Evolutionary conservation across 257 asterid species (phyloP), one percentile per base, ranked within the genome.

Genomic region (Scutellaria baicalensis): DNA sequence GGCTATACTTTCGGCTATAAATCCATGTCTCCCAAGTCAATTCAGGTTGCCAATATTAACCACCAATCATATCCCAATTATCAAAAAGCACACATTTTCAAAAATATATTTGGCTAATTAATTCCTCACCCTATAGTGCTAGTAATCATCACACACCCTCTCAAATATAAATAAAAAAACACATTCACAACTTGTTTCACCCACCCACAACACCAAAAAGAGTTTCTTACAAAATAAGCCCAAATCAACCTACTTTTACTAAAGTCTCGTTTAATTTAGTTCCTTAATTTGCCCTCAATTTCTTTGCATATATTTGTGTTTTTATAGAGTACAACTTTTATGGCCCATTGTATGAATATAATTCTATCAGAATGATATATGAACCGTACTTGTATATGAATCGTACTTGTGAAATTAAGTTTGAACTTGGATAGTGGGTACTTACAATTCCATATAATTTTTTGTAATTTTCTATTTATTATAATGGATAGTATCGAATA

Each of bases 61-160:
- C 16, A 55, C 72, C 82, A 89, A 87, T 89, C 90, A 89, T 87
- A 64, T 67, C 72, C 57, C 73, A 78, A 86, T 89, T 59, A 84
- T 83, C 73, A 70, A 74, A 36, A 18, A 52, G 51, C 77, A 21
- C 78, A 71, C 51, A 39, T 38, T 64, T 55, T 67, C 52, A 48
- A 70, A 64, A 31, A 20, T 55, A 20, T 55, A 1, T 42, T 43
- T 38, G 45, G 70, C 60, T 55, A 64, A 64, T 40, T 50, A 14
- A 5, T 56, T 23, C 52, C 11, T 54, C 48, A 56, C 20, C 60
- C 45, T 39, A 42, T 79, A 52, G 79, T 83, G 86, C 66, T 67
- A 7, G 72, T 81, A 80, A 81, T 88, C 83, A 82, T 80, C 64
- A 76, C 64, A 76, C 82, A 49, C 40, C 50, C 39, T 72, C 69